phyloP scores from a whole-genome alignment of 2,329 filamentous ascomycete genomes.

The Ascochyta fabae region DNA sequence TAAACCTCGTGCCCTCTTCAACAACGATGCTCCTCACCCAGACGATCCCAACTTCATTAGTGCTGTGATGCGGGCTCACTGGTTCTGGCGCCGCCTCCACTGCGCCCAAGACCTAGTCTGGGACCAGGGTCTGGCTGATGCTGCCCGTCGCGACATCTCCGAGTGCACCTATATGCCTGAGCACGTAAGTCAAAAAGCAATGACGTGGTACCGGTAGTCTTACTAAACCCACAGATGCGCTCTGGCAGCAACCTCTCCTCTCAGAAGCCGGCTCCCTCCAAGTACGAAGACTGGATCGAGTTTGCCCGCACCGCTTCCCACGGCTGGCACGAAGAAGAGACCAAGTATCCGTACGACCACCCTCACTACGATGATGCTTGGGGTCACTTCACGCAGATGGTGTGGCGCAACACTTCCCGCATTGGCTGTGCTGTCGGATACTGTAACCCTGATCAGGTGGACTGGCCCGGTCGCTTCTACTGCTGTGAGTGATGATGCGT shows the following conservation, averaged over 20 bases:
- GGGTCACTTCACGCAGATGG: conserved; percentile 50
- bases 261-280: conserved; percentile 27
- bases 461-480: conserved; percentile 43
- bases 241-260: conserved; percentile 45
- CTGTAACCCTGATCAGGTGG: conserved; percentile 27
- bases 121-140: conserved; percentile 37
- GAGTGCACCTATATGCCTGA: conserved; percentile 34
- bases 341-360: conserved; percentile 43
- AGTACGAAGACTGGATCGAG: conserved; percentile 38
- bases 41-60: conserved; percentile 42
- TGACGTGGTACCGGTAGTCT: neutral
- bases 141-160: conserved; percentile 33
- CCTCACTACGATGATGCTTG: conserved; percentile 37
- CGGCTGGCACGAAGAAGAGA: conserved; percentile 48
- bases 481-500: conserved; percentile 39
- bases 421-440: conserved; percentile 45
- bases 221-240: conserved; percentile 32
- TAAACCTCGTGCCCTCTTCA: conserved; percentile 23
- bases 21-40: conserved; percentile 31
- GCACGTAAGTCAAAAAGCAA: conserved; percentile 29
- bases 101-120: conserved; percentile 46
- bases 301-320: conserved; percentile 38
- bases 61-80: conserved; percentile 44
- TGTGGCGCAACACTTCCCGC: conserved; percentile 47
- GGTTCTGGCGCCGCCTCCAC: conserved; percentile 46